Conservation (phyloP, 768 basidiomycete genomes). For the Mycena chlorophos region DNA sequence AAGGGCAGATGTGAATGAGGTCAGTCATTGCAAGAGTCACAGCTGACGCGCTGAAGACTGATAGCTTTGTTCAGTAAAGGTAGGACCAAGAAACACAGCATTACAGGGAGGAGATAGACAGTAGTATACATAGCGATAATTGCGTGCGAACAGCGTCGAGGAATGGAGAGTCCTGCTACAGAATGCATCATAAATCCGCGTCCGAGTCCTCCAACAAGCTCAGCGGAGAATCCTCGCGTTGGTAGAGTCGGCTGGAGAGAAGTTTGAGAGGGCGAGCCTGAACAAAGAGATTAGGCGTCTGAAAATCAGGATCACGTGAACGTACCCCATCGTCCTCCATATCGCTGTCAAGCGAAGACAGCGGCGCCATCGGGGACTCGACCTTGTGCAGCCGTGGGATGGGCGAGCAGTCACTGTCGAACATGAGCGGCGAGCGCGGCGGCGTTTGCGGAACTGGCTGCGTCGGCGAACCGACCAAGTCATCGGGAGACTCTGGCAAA, state of each 20-base stretch:
- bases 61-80: slow-evolving; percentile 1
- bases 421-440: slow-evolving; percentile 7
- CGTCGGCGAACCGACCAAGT: slow-evolving; percentile 13
- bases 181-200: slow-evolving; percentile 9
- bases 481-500: slow-evolving; percentile 4
- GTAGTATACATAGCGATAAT: background rate
- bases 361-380: slow-evolving; percentile 6
- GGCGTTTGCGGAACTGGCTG: slow-evolving; percentile 9
- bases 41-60: background rate
- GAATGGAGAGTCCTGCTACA: slow-evolving; percentile 16
- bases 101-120: slow-evolving; percentile 22
- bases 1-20: too few relatives aligned
- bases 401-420: slow-evolving; percentile 18
- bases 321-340: slow-evolving; percentile 8
- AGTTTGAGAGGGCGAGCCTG: background rate
- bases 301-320: background rate
- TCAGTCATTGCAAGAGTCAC: slow-evolving; percentile 42
- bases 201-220: slow-evolving; percentile 30
- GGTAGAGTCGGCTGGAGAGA: background rate
- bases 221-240: slow-evolving; percentile 48
- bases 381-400: slow-evolving; percentile 5
- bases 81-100: slow-evolving; percentile 1
- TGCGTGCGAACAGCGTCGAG: background rate
- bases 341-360: slow-evolving; percentile 16
- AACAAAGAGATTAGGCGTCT: background rate